Evolutionary conservation across 768 basidiomycete species (phyloP), one percentile per base, ranked within the genome.

Genomic region (Phylloporus rhodoxanthus): DNA sequence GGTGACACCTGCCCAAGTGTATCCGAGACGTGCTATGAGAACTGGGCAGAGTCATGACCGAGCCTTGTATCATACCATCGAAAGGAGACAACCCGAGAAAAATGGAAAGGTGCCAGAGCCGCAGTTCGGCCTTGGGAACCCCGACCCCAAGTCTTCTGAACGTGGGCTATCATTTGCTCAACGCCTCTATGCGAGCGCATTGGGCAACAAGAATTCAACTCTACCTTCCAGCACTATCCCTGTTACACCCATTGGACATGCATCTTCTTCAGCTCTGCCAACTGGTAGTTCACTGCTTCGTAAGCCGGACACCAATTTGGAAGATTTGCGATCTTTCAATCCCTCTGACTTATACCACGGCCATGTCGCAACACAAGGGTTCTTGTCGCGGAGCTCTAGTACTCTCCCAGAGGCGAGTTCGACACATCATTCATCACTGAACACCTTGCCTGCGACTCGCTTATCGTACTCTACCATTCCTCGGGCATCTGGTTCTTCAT

Each of bases 101-200:
- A 43, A 21, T 25, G 37, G 15, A 26, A 47, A 11, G 15, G n/a
- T 19, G 17, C 34, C n/a, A 17, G 40, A 40, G 33, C 45, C 32
- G 8, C 56, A 41, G 26, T 23, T 32, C n/a, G 48, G 19, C 19
- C 5, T 48, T 5, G 37, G 46, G 6, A 19, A 14, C 19, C 29
- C 29, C 14, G 19, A 20, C 14, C 5, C 19, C 5, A 14, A 30
- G 32, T 44, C 45, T n/a, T 45, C 59, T 42, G 51, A 44, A 10
- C 53, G 41, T 36, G 65, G 61, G 13, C 50, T 59, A 40, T 68
- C 68, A 3, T 57, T 67, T 30, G 76, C 75, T 20, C 75, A 75
- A 41, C 70, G 68, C 43, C 57, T 78, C 23, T 78, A 76, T 53
- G 72, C 71, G 7, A 75, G 72, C 40, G 71, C 73, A 4, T 44